These are phyloP conservation scores for Cutaneotrichosporon daszewskae DNA, from an alignment of 1,284 basidiomycete genomes.

Conservation along the genomic window DNA sequence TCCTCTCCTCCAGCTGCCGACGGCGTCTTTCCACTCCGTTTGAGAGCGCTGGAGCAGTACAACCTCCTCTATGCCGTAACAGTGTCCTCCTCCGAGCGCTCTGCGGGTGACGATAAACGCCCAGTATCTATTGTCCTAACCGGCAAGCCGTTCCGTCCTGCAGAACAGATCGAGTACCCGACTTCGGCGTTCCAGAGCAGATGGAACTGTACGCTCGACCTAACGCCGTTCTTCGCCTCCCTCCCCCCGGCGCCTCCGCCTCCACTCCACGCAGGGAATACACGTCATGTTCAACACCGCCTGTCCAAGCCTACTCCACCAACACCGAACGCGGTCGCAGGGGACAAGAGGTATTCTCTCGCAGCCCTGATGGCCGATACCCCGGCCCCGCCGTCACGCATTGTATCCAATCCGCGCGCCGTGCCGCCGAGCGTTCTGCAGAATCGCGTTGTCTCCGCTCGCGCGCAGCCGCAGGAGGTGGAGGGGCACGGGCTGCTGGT, in stretches of 20 bases:
- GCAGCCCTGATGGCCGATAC: slow-evolving; percentile 29
- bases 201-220: slow-evolving; percentile 81
- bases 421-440: slow-evolving; percentile 15
- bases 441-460: neutral
- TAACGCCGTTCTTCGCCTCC: slow-evolving; percentile 51
- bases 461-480: neutral
- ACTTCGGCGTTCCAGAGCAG: slow-evolving; percentile 68
- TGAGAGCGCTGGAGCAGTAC: slow-evolving; percentile 68
- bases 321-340: slow-evolving; percentile 39
- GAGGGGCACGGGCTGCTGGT: slow-evolving; percentile 54
- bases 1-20: neutral
- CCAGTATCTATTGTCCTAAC: slow-evolving; percentile 70
- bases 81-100: slow-evolving; percentile 19
- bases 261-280: slow-evolving; percentile 4
- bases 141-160: slow-evolving; percentile 55
- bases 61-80: slow-evolving; percentile 80
- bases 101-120: slow-evolving; percentile 56
- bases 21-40: slow-evolving; percentile 59
- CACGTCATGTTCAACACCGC: slow-evolving; percentile 6
- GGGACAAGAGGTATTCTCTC: slow-evolving; percentile 46
- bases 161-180: slow-evolving; percentile 41
- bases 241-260: slow-evolving; percentile 17
- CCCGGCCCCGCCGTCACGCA: neutral
- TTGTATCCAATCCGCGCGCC: slow-evolving; percentile 10
- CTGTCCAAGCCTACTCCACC: slow-evolving; percentile 9